Evolutionary conservation across 1,284 basidiomycete genomes (phyloP), one percentile per base, ranked within the genome.

Genomic region (Papiliotrema terrestris): DNA sequence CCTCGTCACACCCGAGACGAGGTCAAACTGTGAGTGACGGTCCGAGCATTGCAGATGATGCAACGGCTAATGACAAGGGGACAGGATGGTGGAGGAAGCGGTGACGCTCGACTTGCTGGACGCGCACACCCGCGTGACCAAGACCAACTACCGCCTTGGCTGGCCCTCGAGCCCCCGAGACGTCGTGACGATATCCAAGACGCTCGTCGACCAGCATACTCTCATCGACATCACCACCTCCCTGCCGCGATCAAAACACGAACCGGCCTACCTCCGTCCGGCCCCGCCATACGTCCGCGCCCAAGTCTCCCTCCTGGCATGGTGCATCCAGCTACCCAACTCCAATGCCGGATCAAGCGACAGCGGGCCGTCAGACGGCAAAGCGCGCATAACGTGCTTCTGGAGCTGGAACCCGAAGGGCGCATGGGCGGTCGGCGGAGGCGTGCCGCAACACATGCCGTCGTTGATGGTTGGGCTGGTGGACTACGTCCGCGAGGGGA

Each of bases 131-230:
- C 81, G 90, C 57, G 87, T 98, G 65, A 83, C 83, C 49, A 91
- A 89, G 79, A 94, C 92, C 0, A 89, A 91, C 65, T 98, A 91
- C 72, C 85, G 86, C 6, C 78, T 98, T 8, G 96, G 95, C 1
- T 98, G 95, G 95, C 95, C 95, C 55, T 92, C 91, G 65, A 96
- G 90, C 65, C 89, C 93, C 8, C 81, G 93, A 62, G 93, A 96
- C 69, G 85, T 91, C n/a, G 87, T 96, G 36, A 92, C 90, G 13
- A 94, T 96, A 61, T 89, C 90, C 51, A 85, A 89, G 60, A 85
- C 89, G 29, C 85, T 90, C 66, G 83, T 86, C 61, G 90, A 94
- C 73, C 77, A 85, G 29, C 83, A 85, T 3, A 92, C 91, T 9
- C 80, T 98, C 52, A 86, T 98, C 74, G 88, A 95, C 75, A 86